Evolutionary conservation across 1,284 basidiomycete species (phyloP).

Genomic region (Tilletiopsis washingtonensis): DNA sequence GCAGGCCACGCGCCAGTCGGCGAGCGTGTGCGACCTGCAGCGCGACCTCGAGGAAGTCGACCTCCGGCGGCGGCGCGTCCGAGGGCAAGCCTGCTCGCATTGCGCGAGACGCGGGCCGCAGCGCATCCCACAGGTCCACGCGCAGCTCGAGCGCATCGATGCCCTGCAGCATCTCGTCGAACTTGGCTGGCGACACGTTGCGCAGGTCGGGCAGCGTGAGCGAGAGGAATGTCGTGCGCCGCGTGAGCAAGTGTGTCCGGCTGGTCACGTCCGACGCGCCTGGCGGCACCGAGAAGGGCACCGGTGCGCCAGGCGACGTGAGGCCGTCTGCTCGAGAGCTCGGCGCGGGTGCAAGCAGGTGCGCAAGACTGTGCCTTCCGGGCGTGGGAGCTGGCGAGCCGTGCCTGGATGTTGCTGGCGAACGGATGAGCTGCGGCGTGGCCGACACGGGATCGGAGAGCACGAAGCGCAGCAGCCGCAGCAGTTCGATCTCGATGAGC

Average conservation of each 20-base stretch:
- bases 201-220: conserved; percentile 12
- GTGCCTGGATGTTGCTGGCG: not conserved
- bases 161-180: conserved; percentile 7
- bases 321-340: not conserved
- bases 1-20: conserved; percentile 1
- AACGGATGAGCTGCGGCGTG: not conserved
- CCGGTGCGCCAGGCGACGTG: too few species aligned
- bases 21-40: conserved; percentile 7
- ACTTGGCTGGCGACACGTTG: not conserved
- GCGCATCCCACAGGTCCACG: conserved; percentile 10
- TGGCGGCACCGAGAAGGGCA: conserved; percentile 1
- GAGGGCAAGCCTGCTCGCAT: not conserved
- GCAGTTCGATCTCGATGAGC: conserved; percentile 4
- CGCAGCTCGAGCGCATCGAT: conserved; percentile 15
- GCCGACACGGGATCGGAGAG: not conserved
- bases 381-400: not conserved
- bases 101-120: conserved; percentile 1
- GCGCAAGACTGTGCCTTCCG: too few species aligned
- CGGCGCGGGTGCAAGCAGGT: too few species aligned
- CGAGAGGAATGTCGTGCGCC: conserved; percentile 8
- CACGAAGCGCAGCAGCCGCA: conserved; percentile 7
- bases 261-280: conserved; percentile 3
- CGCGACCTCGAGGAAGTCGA: conserved; percentile 9
- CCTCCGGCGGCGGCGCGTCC: not conserved
- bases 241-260: conserved; percentile 5